A percentile compares a stretch with the other conserved stretches of the same genome.
Evolutionary conservation across 1,284 basidiomycete species (phyloP).

Genomic region (Baeospora myosura): DNA sequence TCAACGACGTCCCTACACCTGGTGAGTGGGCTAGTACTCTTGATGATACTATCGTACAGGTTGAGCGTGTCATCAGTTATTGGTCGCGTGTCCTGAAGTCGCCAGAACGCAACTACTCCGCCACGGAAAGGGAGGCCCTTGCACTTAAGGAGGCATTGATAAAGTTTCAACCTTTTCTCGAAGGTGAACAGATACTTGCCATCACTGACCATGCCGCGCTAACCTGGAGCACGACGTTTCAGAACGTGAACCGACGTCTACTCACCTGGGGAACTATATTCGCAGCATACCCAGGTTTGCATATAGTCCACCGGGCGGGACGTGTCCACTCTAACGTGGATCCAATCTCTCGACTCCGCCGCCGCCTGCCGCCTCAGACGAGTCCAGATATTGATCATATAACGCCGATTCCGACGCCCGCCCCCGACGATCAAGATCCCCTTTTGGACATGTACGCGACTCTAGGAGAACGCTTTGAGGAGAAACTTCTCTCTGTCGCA

Average conservation of each 20-base stretch:
- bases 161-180: too few species aligned
- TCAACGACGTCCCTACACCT: too few species aligned
- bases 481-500: constrained; percentile 6
- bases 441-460: neutral
- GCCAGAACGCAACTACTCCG: neutral
- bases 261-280: constrained; percentile 2
- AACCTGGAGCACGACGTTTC: neutral
- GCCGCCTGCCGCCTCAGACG: neutral
- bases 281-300: neutral
- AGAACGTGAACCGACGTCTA: neutral
- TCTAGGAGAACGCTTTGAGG: constrained; percentile 7
- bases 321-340: constrained; percentile 2
- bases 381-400: constrained; percentile 1
- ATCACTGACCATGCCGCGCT: neutral
- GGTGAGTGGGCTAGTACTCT: neutral
- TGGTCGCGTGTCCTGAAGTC: neutral
- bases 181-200: neutral
- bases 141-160: neutral
- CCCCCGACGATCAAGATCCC: neutral
- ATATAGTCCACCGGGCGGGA: neutral
- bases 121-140: neutral
- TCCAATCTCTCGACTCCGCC: neutral
- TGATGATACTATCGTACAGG: neutral
- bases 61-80: neutral
- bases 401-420: neutral